Base-by-base conservation (phyloP, 163 green algal genomes). In the Chlamydomonas reinhardtii region DNA sequence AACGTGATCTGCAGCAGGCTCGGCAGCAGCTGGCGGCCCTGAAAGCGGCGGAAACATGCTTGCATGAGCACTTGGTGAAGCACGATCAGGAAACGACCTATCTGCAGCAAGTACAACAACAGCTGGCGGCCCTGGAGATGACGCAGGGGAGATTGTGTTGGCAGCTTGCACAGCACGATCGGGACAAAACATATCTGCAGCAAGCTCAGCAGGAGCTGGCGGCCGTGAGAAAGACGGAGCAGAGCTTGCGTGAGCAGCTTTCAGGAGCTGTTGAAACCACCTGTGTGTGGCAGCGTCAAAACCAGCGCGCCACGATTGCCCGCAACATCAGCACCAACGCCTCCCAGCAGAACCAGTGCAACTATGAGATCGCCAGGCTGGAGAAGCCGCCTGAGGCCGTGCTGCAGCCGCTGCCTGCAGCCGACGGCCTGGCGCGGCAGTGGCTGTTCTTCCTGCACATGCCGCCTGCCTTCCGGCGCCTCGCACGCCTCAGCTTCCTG, bases 371-470 rank as follows among this genome's bases (percentile, higher is more conserved):
- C 32, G 5, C 5, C 4, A 29, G 61, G 31, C 79, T 86, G 25
- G 39, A 90, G 34, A 35, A 62, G 27, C 48, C 90, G 8, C 92
- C 92, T 11, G 25, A 72, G 4, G 59, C 89, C 0, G 87, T 94
- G 25, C 77, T 94, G 34, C 92, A 95, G 73, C 92, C 90, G 19
- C 80, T 95, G 35, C 92, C 92, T 0, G 48, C 66, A 14, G 29
- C 65, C 22, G 20, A 48, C 19, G 19, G 24, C 70, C 39, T 54
- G 9, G 89, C 89, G 0, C 71, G 76, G 9, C 5, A 29, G 43
- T 94, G 92, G 90, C 77, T 95, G 25, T 94, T 95, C 78, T 92
- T 92, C 81, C 80, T 94, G 37, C 74, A 93, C 83, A 94, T 92
- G 91, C 89, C 90, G 4, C 74, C 78, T 0, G 35, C 88, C 69